phyloP scores from a whole-genome alignment of 495 filamentous ascomycete species.

The Penicillium crystallinum region DNA sequence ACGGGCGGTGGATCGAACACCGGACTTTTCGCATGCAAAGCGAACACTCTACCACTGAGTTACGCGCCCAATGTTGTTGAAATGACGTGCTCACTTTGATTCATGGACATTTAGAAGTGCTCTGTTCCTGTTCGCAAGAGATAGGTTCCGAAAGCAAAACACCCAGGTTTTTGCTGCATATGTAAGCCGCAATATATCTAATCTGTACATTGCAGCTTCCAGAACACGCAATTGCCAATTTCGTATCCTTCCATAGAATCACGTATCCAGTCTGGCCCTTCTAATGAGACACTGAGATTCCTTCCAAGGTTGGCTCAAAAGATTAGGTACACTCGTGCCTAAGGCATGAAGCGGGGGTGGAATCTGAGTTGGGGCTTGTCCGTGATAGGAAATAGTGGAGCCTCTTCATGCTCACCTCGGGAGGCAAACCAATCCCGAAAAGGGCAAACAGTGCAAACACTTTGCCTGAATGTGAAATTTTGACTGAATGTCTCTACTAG shows the following conservation, averaged over 20 bases:
- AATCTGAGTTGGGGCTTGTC: background rate
- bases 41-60: constrained; percentile 14
- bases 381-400: background rate
- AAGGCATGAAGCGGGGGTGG: background rate
- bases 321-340: background rate
- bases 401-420: background rate
- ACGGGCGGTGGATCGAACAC: constrained; percentile 16
- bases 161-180: no score
- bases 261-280: background rate
- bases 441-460: constrained; percentile 12
- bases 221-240: no score
- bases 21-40: constrained; percentile 17
- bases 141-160: background rate
- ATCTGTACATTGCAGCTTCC: no score
- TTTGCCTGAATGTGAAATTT: constrained; percentile 7
- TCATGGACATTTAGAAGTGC: background rate
- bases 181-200: no score
- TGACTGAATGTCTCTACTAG: background rate
- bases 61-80: constrained; percentile 3
- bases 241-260: no score
- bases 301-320: background rate
- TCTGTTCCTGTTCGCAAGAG: background rate
- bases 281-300: background rate
- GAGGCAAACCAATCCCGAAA: background rate
- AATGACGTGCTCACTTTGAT: background rate